Evolutionary conservation across 345 rosid genomes (phyloP).

Genomic region (Brassica carinata): DNA sequence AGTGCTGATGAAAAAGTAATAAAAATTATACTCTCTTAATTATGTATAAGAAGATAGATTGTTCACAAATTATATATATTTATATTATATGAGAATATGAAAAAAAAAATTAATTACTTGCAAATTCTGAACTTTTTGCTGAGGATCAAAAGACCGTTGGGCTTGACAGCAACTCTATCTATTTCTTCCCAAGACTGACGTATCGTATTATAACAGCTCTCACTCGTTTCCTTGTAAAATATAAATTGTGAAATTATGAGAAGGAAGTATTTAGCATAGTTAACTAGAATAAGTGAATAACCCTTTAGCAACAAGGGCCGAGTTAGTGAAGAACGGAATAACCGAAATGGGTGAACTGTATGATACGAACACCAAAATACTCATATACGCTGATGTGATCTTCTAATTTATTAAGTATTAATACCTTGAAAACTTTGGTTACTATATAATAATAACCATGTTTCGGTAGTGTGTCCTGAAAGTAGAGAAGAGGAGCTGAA

Average conservation of each 20-base stretch:
- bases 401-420: background rate
- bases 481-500: slow-evolving; percentile 70
- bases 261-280: background rate
- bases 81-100: background rate
- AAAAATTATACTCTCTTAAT: background rate
- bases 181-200: slow-evolving; percentile 59
- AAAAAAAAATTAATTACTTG: background rate
- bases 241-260: background rate
- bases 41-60: too few species aligned
- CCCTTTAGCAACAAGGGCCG: background rate
- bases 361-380: background rate
- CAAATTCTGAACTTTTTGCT: slow-evolving; percentile 69
- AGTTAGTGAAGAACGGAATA: background rate
- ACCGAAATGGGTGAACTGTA: background rate
- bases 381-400: background rate
- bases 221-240: slow-evolving; percentile 53
- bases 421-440: slow-evolving; percentile 57
- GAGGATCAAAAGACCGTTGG: slow-evolving; percentile 48
- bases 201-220: slow-evolving; percentile 57
- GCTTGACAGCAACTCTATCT: slow-evolving; percentile 50
- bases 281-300: background rate
- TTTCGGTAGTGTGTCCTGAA: slow-evolving; percentile 47
- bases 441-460: slow-evolving; percentile 51
- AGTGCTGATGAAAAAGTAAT: background rate
- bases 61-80: too few species aligned